phyloP scores from a whole-genome alignment of 768 basidiomycete species.

The Hericium rajendrae region DNA sequence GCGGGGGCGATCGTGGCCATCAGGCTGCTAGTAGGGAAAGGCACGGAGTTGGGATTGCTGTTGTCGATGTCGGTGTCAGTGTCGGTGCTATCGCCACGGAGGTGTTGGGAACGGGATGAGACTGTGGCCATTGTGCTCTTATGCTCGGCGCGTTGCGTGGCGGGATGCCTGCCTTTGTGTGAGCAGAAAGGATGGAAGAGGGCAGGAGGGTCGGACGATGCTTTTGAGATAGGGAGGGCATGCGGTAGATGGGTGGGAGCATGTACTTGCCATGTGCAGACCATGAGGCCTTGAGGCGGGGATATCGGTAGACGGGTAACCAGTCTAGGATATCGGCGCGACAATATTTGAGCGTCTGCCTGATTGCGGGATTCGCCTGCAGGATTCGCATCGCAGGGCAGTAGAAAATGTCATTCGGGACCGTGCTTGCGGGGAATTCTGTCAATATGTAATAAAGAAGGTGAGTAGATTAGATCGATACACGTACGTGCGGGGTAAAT shows the following conservation, averaged over 20 bases:
- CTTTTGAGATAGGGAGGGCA: not conserved
- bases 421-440: no score
- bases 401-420: no score
- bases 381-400: no score
- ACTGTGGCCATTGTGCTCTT: no score
- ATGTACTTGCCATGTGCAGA: not conserved
- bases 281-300: not conserved
- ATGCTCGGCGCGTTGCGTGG: not conserved
- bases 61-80: no score
- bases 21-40: not conserved
- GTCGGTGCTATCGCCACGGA: no score
- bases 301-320: not conserved
- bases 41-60: not conserved
- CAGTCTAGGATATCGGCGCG: not conserved
- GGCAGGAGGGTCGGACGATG: not conserved
- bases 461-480: no score
- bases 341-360: no score
- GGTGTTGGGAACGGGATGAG: no score
- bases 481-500: slow-evolving; percentile 4
- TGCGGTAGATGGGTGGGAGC: not conserved
- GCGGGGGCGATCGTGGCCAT: not conserved
- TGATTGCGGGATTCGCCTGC: no score
- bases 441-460: not conserved
- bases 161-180: not conserved
- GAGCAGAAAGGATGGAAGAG: not conserved